Conservation (phyloP, 768 basidiomycete genomes). For the Tricholoma furcatifolium region DNA sequence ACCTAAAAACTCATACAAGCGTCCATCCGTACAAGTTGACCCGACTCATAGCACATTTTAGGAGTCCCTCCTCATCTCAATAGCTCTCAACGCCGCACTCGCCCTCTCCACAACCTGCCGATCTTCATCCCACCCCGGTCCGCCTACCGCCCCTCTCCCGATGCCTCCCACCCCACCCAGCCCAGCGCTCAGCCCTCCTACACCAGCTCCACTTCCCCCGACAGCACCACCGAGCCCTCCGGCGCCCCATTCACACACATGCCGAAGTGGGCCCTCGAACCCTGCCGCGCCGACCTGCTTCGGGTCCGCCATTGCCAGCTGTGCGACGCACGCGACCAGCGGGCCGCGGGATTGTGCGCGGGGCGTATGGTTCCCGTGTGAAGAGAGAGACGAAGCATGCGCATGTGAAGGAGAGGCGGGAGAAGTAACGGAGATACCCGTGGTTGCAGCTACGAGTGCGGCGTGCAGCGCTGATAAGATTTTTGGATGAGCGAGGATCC, state of each 20-base stretch:
- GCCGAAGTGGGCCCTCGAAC: conserved; percentile 37
- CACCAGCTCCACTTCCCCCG: not conserved
- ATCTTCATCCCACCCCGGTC: conserved; percentile 1
- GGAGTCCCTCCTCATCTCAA: conserved; percentile 1
- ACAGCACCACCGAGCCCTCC: conserved; percentile 14
- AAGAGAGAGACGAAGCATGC: not conserved
- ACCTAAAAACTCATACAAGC: not conserved
- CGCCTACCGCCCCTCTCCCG: conserved; percentile 23
- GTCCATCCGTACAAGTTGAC: no score
- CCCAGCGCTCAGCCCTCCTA: conserved; percentile 5
- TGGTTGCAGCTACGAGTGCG: conserved; percentile 57
- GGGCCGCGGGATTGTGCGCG: conserved; percentile 51
- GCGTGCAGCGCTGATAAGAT: conserved; percentile 54
- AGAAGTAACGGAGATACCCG: conserved; percentile 18
- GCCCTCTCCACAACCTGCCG: conserved; percentile 6
- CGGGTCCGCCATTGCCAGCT: conserved; percentile 48
- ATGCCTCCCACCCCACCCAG: conserved; percentile 48
- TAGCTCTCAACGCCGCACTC: not conserved
- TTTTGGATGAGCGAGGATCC: conserved; percentile 48
- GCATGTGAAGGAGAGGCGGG: not conserved
- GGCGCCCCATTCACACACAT: conserved; percentile 40
- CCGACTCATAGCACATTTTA: no score
- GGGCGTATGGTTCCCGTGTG: not conserved
- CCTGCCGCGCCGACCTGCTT: conserved; percentile 34
- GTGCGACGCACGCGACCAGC: conserved; percentile 56